These are phyloP conservation scores for Neofusicoccum kwambonambiense DNA, from an alignment of 2,329 filamentous ascomycete genomes.

Conservation along the genomic window DNA sequence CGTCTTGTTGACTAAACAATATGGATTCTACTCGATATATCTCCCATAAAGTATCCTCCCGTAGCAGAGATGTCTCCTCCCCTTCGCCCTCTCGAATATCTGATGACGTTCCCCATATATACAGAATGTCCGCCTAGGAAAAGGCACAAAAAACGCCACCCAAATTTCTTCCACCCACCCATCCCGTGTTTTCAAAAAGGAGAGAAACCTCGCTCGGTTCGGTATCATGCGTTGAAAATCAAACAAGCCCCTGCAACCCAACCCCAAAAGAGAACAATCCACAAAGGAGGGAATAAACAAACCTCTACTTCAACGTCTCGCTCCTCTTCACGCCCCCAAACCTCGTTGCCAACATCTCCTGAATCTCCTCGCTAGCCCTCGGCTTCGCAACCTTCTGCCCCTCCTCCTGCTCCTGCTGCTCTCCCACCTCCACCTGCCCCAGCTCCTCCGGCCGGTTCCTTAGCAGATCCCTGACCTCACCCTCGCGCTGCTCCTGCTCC, in stretches of 20 bases:
- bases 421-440: not conserved
- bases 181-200: not conserved
- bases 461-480: constrained; percentile 34
- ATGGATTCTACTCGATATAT: too few species aligned
- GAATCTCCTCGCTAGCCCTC: constrained; percentile 16
- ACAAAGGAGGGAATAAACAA: not conserved
- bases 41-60: too few species aligned
- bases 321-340: constrained; percentile 18
- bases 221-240: not conserved
- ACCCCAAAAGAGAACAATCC: not conserved
- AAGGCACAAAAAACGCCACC: too few species aligned
- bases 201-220: constrained; percentile 7
- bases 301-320: constrained; percentile 8
- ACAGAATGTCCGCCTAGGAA: too few species aligned
- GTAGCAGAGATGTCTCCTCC: too few species aligned
- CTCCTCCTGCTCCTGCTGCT: not conserved
- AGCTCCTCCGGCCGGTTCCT: constrained; percentile 25
- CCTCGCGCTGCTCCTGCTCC: constrained; percentile 33
- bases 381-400: not conserved
- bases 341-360: constrained; percentile 14
- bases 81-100: too few species aligned
- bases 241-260: not conserved
- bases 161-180: too few species aligned
- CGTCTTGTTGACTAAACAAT: too few species aligned
- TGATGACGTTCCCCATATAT: too few species aligned